phyloP scores from a whole-genome alignment of 75 land plant genomes.

The Azolla pinnata region DNA sequence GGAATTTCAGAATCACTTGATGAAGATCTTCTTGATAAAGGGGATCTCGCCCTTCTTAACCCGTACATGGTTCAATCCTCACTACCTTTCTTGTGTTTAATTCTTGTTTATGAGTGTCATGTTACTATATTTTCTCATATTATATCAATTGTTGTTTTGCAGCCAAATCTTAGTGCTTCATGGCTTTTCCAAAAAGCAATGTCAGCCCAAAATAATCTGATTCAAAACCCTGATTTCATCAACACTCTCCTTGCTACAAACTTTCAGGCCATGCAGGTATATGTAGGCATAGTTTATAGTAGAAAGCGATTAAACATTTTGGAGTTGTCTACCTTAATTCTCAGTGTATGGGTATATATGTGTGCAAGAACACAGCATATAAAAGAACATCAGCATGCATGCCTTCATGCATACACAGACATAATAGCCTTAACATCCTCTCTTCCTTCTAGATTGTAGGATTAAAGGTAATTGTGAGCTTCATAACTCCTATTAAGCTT shows the following conservation, averaged over 20 bases:
- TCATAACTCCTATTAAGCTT: too few species aligned
- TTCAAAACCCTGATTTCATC: slow-evolving; percentile 59
- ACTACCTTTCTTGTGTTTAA: not conserved
- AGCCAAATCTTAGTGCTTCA: slow-evolving; percentile 92
- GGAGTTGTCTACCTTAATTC: too few species aligned
- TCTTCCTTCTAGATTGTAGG: too few species aligned
- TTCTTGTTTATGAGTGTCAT: not conserved
- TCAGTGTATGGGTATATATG: too few species aligned
- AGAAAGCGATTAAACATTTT: too few species aligned
- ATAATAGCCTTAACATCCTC: too few species aligned
- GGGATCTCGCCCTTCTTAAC: slow-evolving; percentile 64
- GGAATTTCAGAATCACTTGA: slow-evolving; percentile 71
- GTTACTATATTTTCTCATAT: not conserved
- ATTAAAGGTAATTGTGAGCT: too few species aligned
- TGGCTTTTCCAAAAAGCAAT: slow-evolving; percentile 98
- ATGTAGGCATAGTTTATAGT: too few species aligned
- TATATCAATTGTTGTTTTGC: slow-evolving; percentile 9
- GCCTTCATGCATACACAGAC: too few species aligned
- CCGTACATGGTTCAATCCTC: slow-evolving; percentile 99
- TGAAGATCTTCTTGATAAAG: slow-evolving; percentile 53
- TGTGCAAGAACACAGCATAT: too few species aligned
- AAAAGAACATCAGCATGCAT: too few species aligned
- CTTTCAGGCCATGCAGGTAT: slow-evolving; percentile 88
- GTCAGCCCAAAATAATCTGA: slow-evolving; percentile 52
- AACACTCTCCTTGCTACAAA: slow-evolving; percentile 73